Percentiles rank a stretch among this genome's conserved stretches.
Evolutionary conservation across 139 green algal species (phyloP).

Genomic region (Chlamydomonas asymmetrica): DNA sequence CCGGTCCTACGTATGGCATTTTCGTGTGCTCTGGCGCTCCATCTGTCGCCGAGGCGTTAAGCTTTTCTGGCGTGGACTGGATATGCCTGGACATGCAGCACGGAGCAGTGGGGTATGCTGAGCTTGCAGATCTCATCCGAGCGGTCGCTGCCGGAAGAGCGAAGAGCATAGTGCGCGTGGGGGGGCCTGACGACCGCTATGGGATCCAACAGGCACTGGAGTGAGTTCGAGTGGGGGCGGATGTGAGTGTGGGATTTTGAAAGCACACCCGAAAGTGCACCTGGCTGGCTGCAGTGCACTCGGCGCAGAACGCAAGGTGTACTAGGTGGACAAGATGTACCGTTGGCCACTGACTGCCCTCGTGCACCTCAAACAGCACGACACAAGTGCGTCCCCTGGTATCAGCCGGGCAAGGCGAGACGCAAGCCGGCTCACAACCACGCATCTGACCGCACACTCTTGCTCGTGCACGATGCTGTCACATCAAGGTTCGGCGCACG

Average conservation of each 20-base stretch:
- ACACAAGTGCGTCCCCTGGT: neutral
- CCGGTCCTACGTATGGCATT: no score
- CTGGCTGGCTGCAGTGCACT: no score
- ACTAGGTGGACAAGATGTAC: no score
- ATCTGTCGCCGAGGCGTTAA: conserved; percentile 19
- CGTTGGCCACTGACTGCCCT: neutral
- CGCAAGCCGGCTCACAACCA: no score
- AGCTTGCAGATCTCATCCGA: conserved; percentile 18
- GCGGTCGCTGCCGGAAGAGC: neutral
- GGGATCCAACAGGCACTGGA: conserved; percentile 44
- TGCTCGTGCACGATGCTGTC: no score
- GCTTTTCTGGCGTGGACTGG: conserved; percentile 26
- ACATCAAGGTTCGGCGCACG: no score
- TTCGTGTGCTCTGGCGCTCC: conserved; percentile 22
- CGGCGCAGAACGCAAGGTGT: no score
- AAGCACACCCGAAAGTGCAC: neutral
- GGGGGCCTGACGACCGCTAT: conserved; percentile 26
- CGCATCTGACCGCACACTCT: no score
- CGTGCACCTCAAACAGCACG: neutral
- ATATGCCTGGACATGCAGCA: conserved; percentile 36
- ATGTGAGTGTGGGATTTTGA: neutral
- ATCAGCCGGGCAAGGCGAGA: no score
- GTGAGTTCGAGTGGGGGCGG: neutral
- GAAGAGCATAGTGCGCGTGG: conserved; percentile 37
- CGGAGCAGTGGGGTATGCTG: conserved; percentile 23